A percentile compares a stretch with the other conserved stretches of the same genome.
These are phyloP conservation scores for Schwanniomyces sp. DNA, from an alignment of 805 yeast species.

Conservation along the genomic window DNA sequence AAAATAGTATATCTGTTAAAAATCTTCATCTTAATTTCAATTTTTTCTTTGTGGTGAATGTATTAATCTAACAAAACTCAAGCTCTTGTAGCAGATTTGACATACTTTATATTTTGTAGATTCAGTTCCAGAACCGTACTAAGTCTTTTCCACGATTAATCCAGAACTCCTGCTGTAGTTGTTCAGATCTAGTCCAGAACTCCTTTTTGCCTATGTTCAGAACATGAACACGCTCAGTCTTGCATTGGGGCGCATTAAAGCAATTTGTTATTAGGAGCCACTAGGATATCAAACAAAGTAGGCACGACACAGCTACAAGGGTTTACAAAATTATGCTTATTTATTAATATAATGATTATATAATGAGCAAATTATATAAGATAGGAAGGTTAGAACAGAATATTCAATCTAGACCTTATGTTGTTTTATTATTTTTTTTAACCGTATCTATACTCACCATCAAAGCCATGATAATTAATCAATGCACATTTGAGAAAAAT, in stretches of 20 bases:
- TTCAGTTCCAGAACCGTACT: background rate
- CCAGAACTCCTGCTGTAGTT: too few relatives aligned
- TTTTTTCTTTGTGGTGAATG: background rate
- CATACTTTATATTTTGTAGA: background rate
- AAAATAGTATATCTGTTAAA: background rate
- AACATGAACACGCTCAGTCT: background rate
- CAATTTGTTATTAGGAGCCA: background rate
- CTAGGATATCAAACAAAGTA: background rate
- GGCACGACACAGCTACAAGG: background rate
- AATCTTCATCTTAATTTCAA: background rate
- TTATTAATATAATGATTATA: background rate
- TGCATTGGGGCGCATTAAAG: background rate
- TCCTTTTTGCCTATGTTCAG: background rate
- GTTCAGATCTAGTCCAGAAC: too few relatives aligned
- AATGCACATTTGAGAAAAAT: constrained; percentile 50
- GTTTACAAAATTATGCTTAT: background rate
- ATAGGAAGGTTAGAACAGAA: background rate
- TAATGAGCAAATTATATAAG: background rate
- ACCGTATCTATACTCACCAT: background rate
- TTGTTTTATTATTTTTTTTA: background rate
- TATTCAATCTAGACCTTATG: background rate
- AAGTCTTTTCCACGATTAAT: background rate
- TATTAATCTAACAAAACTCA: background rate
- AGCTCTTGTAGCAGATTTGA: background rate
- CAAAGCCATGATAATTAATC: constrained; percentile 29